Evolutionary conservation across 805 yeast genomes (phyloP).

Genomic region (Pichia kluyveri): DNA sequence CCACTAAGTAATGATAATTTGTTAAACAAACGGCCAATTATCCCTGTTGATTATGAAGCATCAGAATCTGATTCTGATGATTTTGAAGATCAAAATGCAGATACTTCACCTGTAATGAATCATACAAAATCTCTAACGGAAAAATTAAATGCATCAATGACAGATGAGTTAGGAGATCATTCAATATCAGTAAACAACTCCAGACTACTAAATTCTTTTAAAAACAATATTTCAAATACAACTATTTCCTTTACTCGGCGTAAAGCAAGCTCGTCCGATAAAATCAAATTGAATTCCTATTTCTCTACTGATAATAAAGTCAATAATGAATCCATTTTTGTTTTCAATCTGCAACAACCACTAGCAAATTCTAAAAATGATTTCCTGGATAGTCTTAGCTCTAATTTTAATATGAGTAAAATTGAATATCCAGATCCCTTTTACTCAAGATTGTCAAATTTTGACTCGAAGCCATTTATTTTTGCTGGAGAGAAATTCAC

Average conservation of each 20-base stretch:
- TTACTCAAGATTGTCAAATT: constrained; percentile 45
- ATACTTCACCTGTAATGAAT: background rate
- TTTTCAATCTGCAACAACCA: constrained; percentile 14
- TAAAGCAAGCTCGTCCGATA: background rate
- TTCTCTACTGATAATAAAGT: background rate
- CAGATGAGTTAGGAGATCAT: background rate
- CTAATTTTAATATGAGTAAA: constrained; percentile 35
- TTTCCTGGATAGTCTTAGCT: constrained; percentile 29
- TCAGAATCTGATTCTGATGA: background rate
- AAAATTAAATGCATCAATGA: background rate
- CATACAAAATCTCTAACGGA: background rate
- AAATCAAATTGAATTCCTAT: background rate
- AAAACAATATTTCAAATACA: background rate
- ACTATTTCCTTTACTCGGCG: background rate
- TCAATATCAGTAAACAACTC: background rate
- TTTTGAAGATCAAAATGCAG: background rate
- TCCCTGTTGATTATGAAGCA: background rate
- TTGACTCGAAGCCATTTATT: constrained; percentile 43
- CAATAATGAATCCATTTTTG: background rate
- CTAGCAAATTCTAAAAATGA: constrained; percentile 6
- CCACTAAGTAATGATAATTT: too few relatives aligned
- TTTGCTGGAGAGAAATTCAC: constrained; percentile 61
- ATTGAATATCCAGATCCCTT: constrained; percentile 54
- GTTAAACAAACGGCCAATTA: too few relatives aligned
- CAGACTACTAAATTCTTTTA: background rate